Evolutionary conservation across 768 basidiomycete species (phyloP).

Genomic region (Pisolithus tinctorius): DNA sequence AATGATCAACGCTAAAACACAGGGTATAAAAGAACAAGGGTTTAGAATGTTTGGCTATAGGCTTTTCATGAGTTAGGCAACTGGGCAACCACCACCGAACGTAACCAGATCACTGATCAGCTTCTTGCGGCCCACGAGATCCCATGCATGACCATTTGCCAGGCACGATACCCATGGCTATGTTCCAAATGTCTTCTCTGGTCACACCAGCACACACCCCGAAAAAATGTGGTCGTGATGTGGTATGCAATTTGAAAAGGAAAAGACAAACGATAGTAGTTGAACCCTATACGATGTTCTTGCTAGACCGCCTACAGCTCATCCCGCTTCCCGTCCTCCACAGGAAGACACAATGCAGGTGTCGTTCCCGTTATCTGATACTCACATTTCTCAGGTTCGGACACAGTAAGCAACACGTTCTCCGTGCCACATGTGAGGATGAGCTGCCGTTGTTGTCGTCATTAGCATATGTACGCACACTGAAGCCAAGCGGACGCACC

Average conservation of each 20-base stretch:
- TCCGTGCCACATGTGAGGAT: constrained; percentile 79
- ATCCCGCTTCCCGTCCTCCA: constrained; percentile 27
- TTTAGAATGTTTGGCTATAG: not conserved
- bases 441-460: constrained; percentile 40
- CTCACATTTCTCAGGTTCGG: constrained; percentile 95
- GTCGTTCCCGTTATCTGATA: constrained; percentile 82
- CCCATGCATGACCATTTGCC: too few relatives aligned
- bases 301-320: constrained; percentile 17
- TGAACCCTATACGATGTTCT: too few relatives aligned
- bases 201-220: not conserved
- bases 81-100: too few relatives aligned
- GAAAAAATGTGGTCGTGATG: too few relatives aligned
- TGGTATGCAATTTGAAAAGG: too few relatives aligned
- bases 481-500: constrained; percentile 34
- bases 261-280: too few relatives aligned
- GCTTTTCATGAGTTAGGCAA: not conserved
- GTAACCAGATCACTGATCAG: too few relatives aligned
- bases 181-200: not conserved
- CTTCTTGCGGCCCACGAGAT: too few relatives aligned
- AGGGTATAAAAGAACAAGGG: too few relatives aligned
- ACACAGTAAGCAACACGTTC: constrained; percentile 69
- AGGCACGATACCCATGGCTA: not conserved
- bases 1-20: too few relatives aligned
- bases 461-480: not conserved
- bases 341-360: constrained; percentile 68